Percentiles rank a stretch among this genome's conserved stretches.
Evolutionary conservation across 352 stramenopile species (phyloP).

Genomic region (Poterioochromonas sp.): DNA sequence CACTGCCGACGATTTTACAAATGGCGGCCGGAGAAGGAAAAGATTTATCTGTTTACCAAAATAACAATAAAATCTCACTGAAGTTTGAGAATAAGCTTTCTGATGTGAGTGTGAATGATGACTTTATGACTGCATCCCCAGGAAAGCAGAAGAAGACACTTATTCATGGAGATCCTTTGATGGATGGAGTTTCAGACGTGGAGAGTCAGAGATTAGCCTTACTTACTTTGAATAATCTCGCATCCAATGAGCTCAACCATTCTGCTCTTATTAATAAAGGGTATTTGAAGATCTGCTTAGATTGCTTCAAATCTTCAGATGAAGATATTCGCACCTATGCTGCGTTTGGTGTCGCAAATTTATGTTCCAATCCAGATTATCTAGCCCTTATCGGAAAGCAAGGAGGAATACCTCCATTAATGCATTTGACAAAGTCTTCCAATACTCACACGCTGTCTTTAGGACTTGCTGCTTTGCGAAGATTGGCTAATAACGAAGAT

Average conservation of each 20-base stretch:
- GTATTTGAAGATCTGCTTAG: constrained; percentile 65
- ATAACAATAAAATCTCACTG: background rate
- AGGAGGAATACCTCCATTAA: constrained; percentile 75
- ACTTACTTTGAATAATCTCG: constrained; percentile 86
- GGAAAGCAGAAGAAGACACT: background rate
- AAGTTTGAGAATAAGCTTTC: background rate
- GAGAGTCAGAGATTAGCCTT: constrained; percentile 78
- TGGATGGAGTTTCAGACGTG: constrained; percentile 47
- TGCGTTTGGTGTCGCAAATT: constrained; percentile 81
- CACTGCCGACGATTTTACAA: constrained; percentile 67
- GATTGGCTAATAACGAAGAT: constrained; percentile 72
- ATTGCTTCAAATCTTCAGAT: constrained; percentile 52
- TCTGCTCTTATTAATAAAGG: constrained; percentile 72
- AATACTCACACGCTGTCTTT: constrained; percentile 77
- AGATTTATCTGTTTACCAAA: background rate
- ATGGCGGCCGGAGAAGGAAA: constrained; percentile 49
- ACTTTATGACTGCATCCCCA: constrained; percentile 29
- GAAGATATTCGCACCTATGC: constrained; percentile 74
- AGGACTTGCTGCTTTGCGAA: constrained; percentile 74
- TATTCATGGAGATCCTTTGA: too few relatives aligned
- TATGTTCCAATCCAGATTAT: constrained; percentile 72
- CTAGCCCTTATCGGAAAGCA: constrained; percentile 71
- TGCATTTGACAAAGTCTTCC: constrained; percentile 70
- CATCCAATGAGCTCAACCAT: constrained; percentile 85
- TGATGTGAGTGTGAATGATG: background rate